Percentiles rank a stretch among this genome's conserved stretches.
These are phyloP conservation scores for Saururus chinensis DNA, from an alignment of 164 flowering plant genomes.

Conservation along the genomic window DNA sequence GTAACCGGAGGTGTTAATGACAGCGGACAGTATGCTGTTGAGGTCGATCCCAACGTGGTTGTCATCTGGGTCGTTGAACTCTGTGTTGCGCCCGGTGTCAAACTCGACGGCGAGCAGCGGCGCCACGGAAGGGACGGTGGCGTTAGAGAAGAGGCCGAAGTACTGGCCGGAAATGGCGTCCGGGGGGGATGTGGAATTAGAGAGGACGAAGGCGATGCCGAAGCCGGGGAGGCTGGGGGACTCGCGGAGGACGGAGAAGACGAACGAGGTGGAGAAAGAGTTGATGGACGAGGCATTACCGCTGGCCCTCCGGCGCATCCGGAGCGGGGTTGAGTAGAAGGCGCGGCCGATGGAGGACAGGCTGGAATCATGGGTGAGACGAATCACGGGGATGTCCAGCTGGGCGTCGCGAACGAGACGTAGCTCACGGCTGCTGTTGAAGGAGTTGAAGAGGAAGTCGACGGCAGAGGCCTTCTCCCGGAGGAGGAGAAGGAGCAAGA, in stretches of 20 bases:
- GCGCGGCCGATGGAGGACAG: slow-evolving; percentile 56
- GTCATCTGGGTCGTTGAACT: slow-evolving; percentile 58
- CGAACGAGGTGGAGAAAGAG: slow-evolving; percentile 66
- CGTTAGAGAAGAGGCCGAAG: slow-evolving; percentile 57
- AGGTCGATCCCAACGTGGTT: slow-evolving; percentile 73
- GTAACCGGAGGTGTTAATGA: slow-evolving; percentile 33
- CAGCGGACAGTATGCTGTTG: slow-evolving; percentile 37
- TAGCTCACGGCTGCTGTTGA: slow-evolving; percentile 25
- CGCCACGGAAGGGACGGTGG: slow-evolving; percentile 18
- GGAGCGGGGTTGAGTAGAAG: slow-evolving; percentile 36
- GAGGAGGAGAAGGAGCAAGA: not conserved
- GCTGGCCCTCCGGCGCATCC: slow-evolving; percentile 16
- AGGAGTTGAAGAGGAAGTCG: slow-evolving; percentile 52
- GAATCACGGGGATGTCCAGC: slow-evolving; percentile 44
- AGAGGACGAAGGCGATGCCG: slow-evolving; percentile 65
- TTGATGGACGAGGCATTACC: slow-evolving; percentile 14
- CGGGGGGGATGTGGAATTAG: slow-evolving; percentile 46
- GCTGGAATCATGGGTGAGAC: slow-evolving; percentile 55
- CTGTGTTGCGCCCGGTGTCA: slow-evolving; percentile 64
- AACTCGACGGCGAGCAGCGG: slow-evolving; percentile 77
- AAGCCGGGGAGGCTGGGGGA: slow-evolving; percentile 51
- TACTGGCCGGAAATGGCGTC: slow-evolving; percentile 61
- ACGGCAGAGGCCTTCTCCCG: slow-evolving; percentile 10
- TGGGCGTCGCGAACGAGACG: slow-evolving; percentile 39
- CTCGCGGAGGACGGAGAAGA: slow-evolving; percentile 61